Evolutionary conservation across 768 basidiomycete genomes (phyloP), one percentile per base, ranked within the genome.

Genomic region (Boletus reticuloceps): DNA sequence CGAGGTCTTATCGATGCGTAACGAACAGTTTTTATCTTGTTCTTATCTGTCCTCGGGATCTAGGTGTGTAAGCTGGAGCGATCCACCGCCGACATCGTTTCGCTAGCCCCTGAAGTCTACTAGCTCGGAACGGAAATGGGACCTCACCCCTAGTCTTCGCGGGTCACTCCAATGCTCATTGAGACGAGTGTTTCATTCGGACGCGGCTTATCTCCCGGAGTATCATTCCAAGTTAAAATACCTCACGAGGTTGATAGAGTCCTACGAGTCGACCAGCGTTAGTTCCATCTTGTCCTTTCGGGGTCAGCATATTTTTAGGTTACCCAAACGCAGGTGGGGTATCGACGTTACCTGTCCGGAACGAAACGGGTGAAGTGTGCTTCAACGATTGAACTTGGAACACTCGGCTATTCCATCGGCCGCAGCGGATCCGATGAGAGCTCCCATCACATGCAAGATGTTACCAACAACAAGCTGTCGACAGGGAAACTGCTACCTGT

Each of bases 21-120:
- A 29, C 6, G 4, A 29, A 52, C 17, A 8, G 12, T 19, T 59
- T 59, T 59, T 59, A 59, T 27, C 27, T n/a, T 27, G 27, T 29
- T 14, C 12, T 36, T 59, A 50, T 27, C 32, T 16, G 19, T 17
- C 13, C 29, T 22, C 1, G 36, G 51, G 19, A 42, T 37, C 22
- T 31, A 31, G 34, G 2, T 22, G 22, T 22, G 22, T 22, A 3
- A 22, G 22, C 19, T 44, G 25, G 37, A 45, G 37, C 25, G 25
- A 53, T 41, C 45, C 20, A 9, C 22, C 37, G 45, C 37, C 34
- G 43, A 32, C 5, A 32, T n/a, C 1, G 37, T 22, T 47, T 50
- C 36, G 43, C 39, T 43, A 39, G n/a, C 44, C 43, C 54, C 54
- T 52, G 22, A 41, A 17, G 20, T 25, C 34, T 27, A 27, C 34